phyloP scores from a whole-genome alignment of 2,329 filamentous ascomycete genomes.

The Blastomyces silverae region DNA sequence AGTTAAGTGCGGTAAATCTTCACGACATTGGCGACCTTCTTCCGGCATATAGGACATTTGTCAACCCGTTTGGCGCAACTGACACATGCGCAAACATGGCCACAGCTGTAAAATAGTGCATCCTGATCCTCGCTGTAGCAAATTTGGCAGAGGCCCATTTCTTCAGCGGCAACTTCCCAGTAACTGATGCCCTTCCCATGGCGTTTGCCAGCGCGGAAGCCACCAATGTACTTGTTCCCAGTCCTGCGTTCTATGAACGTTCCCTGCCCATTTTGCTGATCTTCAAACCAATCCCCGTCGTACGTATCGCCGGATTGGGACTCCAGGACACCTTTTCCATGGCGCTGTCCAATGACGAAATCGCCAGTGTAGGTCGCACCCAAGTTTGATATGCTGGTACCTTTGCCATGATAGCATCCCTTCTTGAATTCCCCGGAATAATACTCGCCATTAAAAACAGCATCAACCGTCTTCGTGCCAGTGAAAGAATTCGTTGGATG shows the following conservation, averaged over 20 bases:
- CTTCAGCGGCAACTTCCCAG: slow-evolving; percentile 57
- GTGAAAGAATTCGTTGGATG: slow-evolving; percentile 42
- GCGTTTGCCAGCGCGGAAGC: slow-evolving; percentile 55
- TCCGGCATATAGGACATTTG: slow-evolving; percentile 55
- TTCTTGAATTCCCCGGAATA: slow-evolving; percentile 50
- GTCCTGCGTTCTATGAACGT: slow-evolving; percentile 51
- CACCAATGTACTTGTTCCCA: slow-evolving; percentile 56
- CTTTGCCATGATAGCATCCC: slow-evolving; percentile 49
- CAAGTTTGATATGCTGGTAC: slow-evolving; percentile 48
- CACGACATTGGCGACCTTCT: slow-evolving; percentile 50
- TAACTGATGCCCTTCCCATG: slow-evolving; percentile 57
- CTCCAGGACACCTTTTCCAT: slow-evolving; percentile 52
- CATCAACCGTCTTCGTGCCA: slow-evolving; percentile 46
- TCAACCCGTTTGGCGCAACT: slow-evolving; percentile 55
- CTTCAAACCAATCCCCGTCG: slow-evolving; percentile 42
- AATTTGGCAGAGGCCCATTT: slow-evolving; percentile 54
- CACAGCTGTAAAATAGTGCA: slow-evolving; percentile 57
- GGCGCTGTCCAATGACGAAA: slow-evolving; percentile 48
- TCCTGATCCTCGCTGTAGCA: slow-evolving; percentile 57
- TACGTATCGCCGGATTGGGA: slow-evolving; percentile 50
- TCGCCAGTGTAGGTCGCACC: slow-evolving; percentile 52
- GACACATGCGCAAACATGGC: slow-evolving; percentile 56
- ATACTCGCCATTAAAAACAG: slow-evolving; percentile 50
- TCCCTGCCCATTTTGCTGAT: slow-evolving; percentile 50
- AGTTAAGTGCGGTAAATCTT: slow-evolving; percentile 48